A percentile compares a stretch with the other conserved stretches of the same genome.
phyloP scores from a whole-genome alignment of 495 filamentous ascomycete species.

The Immersiella caudata region DNA sequence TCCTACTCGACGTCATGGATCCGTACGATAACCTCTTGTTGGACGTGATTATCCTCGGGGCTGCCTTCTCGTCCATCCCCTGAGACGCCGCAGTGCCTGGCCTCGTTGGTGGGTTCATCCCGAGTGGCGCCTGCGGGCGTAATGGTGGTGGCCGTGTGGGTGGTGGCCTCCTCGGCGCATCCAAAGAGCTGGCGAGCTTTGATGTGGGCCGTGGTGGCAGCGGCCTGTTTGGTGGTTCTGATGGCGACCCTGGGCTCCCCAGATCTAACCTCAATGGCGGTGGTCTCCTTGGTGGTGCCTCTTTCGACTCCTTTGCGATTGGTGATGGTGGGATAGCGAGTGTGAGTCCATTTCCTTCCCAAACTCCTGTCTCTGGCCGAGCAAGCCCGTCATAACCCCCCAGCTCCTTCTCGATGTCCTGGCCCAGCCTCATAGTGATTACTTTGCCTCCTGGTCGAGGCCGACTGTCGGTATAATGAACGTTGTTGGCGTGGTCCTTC shows the following conservation, averaged over 20 bases:
- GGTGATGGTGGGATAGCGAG: constrained; percentile 36
- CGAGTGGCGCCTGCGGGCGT: constrained; percentile 28
- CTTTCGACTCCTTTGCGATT: constrained; percentile 26
- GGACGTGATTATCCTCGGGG: constrained; percentile 34
- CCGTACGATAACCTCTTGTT: constrained; percentile 41
- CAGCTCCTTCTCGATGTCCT: constrained; percentile 31
- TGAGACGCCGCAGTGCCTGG: constrained; percentile 34
- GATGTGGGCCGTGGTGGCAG: constrained; percentile 32
- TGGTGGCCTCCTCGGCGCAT: constrained; percentile 23
- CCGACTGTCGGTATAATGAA: constrained; percentile 22
- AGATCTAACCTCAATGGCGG: constrained; percentile 9
- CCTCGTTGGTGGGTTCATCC: constrained; percentile 34
- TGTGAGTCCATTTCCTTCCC: constrained; percentile 20
- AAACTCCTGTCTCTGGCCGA: constrained; percentile 2
- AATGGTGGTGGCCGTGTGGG: constrained; percentile 30
- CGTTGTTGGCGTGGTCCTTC: constrained; percentile 25
- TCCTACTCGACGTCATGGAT: constrained; percentile 37
- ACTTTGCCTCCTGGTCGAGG: constrained; percentile 23
- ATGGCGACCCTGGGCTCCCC: constrained; percentile 16
- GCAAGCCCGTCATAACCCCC: constrained; percentile 22
- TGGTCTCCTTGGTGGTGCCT: constrained; percentile 12
- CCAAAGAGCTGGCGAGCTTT: constrained; percentile 23
- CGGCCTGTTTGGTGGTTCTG: constrained; percentile 36
- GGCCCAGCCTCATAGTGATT: constrained; percentile 26
- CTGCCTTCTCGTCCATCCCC: constrained; percentile 9